Conservation (phyloP, 2,329 filamentous ascomycete genomes). For the Sporothrix variecibatus region DNA sequence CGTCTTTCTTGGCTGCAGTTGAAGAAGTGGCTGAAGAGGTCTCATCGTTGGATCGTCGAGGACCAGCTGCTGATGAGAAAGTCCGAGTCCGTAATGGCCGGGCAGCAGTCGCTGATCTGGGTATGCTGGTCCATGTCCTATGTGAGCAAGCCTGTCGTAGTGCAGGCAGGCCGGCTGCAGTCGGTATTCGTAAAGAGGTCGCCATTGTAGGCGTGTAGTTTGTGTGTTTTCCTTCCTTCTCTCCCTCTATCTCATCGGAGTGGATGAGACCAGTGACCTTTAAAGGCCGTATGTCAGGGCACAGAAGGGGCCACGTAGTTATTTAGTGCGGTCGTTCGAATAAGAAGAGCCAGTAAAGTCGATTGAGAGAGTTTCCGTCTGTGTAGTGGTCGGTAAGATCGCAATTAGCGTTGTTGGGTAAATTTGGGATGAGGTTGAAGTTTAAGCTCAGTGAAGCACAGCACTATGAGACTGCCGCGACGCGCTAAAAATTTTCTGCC, state of each 20-base stretch:
- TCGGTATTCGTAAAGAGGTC: constrained; percentile 1
- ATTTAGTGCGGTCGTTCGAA: background rate
- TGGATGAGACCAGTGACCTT: background rate
- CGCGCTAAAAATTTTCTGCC: constrained; percentile 8
- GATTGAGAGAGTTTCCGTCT: too few relatives aligned
- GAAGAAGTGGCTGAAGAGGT: background rate
- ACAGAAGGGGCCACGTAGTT: background rate
- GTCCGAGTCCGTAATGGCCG: background rate
- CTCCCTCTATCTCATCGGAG: background rate
- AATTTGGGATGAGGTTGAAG: background rate
- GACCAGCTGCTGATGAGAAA: background rate
- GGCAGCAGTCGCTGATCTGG: background rate
- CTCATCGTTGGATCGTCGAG: background rate
- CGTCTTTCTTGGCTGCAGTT: background rate
- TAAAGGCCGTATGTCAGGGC: background rate
- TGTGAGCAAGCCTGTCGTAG: background rate
- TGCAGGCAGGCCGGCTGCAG: background rate
- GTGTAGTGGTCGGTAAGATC: background rate
- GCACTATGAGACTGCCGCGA: background rate
- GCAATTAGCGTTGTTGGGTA: background rate
- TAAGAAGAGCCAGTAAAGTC: background rate
- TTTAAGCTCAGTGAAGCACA: background rate
- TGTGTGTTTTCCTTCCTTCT: background rate
- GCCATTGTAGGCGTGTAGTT: background rate
- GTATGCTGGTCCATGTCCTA: too few relatives aligned